Percentiles rank a stretch among this genome's conserved stretches.
phyloP scores from a whole-genome alignment of 768 basidiomycete species.

The Jaapia argillacea region DNA sequence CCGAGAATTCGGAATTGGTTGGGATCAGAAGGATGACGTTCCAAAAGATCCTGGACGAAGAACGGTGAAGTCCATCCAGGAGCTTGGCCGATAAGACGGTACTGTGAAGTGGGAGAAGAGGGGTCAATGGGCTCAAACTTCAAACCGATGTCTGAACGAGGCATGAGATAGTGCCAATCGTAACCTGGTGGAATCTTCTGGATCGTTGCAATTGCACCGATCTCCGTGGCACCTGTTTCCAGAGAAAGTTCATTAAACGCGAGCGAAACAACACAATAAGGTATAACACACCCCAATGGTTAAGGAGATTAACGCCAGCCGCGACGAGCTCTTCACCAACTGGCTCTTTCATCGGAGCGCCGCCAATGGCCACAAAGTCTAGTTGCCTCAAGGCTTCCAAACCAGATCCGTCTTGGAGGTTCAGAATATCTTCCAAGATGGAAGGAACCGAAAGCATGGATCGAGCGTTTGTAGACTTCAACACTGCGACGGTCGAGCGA shows the following conservation, averaged over 20 bases:
- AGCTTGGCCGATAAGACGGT: slow-evolving; percentile 20
- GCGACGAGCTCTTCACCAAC: slow-evolving; percentile 19
- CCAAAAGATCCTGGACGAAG: slow-evolving; percentile 29
- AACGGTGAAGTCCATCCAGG: slow-evolving; percentile 24
- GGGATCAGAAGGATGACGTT: slow-evolving; percentile 18
- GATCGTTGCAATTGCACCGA: slow-evolving; percentile 27
- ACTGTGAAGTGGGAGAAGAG: slow-evolving; percentile 9
- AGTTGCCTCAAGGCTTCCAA: slow-evolving; percentile 20
- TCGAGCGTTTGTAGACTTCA: slow-evolving; percentile 16
- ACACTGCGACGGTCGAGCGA: slow-evolving; percentile 14
- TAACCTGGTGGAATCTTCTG: slow-evolving; percentile 19
- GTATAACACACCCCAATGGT: slow-evolving; percentile 26
- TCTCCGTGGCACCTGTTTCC: slow-evolving; percentile 23
- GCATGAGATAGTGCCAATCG: slow-evolving; percentile 28
- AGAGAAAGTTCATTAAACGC: neutral
- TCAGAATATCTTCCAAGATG: slow-evolving; percentile 26
- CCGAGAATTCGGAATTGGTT: slow-evolving; percentile 16
- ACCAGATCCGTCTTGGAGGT: slow-evolving; percentile 15
- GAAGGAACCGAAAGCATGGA: slow-evolving; percentile 30
- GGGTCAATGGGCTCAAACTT: slow-evolving; percentile 14
- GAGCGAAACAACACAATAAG: neutral
- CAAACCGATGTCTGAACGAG: slow-evolving; percentile 23
- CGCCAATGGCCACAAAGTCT: slow-evolving; percentile 26
- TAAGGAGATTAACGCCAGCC: slow-evolving; percentile 25
- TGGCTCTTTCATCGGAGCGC: slow-evolving; percentile 29